Base-by-base conservation (phyloP, 108 stramenopile genomes). In the Cyclostephanos tholiformis region DNA sequence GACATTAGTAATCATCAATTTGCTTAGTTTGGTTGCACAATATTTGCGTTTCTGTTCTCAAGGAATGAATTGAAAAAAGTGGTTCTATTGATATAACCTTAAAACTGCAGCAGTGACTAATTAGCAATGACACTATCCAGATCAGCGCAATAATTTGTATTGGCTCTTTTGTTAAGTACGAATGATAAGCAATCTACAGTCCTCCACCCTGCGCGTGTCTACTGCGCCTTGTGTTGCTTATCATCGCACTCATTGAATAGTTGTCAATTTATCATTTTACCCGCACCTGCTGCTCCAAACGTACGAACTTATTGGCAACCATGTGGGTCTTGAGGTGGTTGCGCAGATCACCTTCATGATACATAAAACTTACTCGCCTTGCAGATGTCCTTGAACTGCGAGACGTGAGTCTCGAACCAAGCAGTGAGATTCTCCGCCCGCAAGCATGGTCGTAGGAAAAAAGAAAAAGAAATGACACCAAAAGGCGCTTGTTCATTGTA, bases 351-450 rank as follows among this genome's bases (percentile, higher is more conserved):
- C 19, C 27, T n/a, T 61, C 60, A 32, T n/a, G 60, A 61, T 14
- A 61, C 60, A 0, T 19, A 27, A 20, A 27, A 27, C 11, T 61
- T 61, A 27, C 60, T 36, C n/a, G 60, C 60, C 27, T 61, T 61
- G 60, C 60, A 61, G 32, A 61, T 32, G 5, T 61, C 60, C 29
- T 61, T 61, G 26, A 61, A 27, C 27, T 61, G 60, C 55, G 25
- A 29, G 55, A 56, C 55, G 55, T 10, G 12, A 6, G 55, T 56
- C 27, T 56, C 55, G 55, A 56, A 56, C 55, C 55, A 29, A 9
- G 60, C 60, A 4, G 60, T 32, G 19, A 2, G 32, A 8, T 61
- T 32, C 27, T 61, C 32, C 6, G 27, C 29, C 35, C n/a, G n/a
- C n/a, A n/a, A n/a, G n/a, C n/a, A n/a, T n/a, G n/a, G n/a, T n/a